A percentile compares a stretch with the other conserved stretches of the same genome.
Evolutionary conservation across 208 protist species (phyloP).

Genomic region (Leishmania braziliensis): DNA sequence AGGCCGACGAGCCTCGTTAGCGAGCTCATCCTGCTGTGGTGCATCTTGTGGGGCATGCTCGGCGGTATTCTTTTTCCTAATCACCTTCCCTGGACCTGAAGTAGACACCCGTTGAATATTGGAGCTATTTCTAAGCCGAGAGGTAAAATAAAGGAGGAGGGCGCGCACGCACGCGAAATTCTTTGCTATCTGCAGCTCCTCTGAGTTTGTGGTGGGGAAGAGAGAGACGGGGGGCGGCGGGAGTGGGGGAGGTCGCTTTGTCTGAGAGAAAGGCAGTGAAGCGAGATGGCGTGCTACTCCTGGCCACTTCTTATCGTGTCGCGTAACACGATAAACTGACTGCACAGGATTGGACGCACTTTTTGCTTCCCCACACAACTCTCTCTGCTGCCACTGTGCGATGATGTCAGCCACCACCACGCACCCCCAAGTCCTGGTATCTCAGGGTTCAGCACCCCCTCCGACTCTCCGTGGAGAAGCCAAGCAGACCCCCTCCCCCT

Average conservation of each 20-base stretch:
- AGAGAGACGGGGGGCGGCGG: too few species aligned
- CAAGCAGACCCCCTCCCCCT: too few species aligned
- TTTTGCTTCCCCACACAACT: too few species aligned
- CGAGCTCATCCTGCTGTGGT: slow-evolving; percentile 49
- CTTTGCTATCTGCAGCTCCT: not conserved
- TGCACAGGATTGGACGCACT: too few species aligned
- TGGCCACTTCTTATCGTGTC: too few species aligned
- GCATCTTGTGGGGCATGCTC: slow-evolving; percentile 51
- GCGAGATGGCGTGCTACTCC: not conserved
- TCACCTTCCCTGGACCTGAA: slow-evolving; percentile 79
- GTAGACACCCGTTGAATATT: not conserved
- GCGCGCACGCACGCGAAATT: not conserved
- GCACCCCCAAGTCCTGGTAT: too few species aligned
- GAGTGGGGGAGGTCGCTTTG: not conserved
- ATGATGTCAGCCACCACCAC: too few species aligned
- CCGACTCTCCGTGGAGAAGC: too few species aligned
- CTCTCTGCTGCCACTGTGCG: too few species aligned
- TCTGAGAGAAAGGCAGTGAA: not conserved
- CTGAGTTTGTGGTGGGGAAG: not conserved
- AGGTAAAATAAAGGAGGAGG: not conserved
- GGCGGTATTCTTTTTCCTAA: slow-evolving; percentile 76
- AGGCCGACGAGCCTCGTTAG: slow-evolving; percentile 33
- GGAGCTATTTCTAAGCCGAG: too few species aligned
- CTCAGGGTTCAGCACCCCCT: too few species aligned
- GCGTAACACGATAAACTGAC: too few species aligned